Evolutionary conservation across 768 basidiomycete species (phyloP), one percentile per base, ranked within the genome.

Genomic region (Asterophora lycoperdoides): DNA sequence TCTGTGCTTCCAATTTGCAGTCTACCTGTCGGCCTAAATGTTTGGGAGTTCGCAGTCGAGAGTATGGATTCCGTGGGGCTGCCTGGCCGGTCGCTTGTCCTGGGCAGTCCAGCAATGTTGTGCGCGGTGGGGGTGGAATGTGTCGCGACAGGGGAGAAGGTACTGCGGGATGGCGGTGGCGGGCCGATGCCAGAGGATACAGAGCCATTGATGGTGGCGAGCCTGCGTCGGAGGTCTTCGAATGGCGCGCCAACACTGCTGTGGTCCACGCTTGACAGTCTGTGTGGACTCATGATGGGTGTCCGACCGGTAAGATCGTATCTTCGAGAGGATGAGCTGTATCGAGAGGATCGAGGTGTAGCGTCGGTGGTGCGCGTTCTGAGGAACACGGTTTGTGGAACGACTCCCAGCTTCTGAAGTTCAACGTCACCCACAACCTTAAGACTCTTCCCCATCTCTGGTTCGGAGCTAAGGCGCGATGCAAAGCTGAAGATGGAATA

Each of bases 311-410:
- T 30, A 60, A 59, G n/a, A 55, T 64, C 20, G 68, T 54, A 1
- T 48, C 73, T 71, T 28, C 77, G 72, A 5, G 67, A 64, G 11
- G 63, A 57, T 18, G 69, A 64, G 3, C 62, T 51, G 2, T 70
- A 47, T 18, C 76, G 78, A 23, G 76, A 72, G 11, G 69, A 61
- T 59, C 65, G 72, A 44, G 57, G 56, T 11, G 66, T 48, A 9
- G 65, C 46, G 5, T 84, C 80, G 5, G 69, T 62, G 18, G 66
- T 61, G 20, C 77, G 69, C n/a, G 78, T 61, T 58, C 79, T 89
- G 56, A 96, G 70, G 66, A 97, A 96, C 15, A 96, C 83, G 0
- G 92, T 96, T 51, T 90, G 91, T 10, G 93, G 92, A 0, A 93
- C 88, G 4, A 94, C 86, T 1, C 86, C 86, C 3, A 97, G 80